phyloP scores from a whole-genome alignment of 176 grass and related monocot species.

The Rhynchospora breviuscula region DNA sequence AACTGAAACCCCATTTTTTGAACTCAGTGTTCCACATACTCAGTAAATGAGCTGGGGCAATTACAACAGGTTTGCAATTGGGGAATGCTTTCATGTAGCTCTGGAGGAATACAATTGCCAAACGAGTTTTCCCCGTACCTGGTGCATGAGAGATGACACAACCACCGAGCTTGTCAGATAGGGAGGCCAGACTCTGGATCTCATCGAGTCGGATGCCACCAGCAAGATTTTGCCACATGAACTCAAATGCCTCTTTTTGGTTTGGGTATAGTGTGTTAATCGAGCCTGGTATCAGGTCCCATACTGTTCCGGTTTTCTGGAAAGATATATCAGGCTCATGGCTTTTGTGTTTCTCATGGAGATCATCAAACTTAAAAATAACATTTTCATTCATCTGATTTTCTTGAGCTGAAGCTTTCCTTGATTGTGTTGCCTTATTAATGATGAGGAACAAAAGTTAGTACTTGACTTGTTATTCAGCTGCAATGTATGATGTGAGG shows the following conservation, averaged over 20 bases:
- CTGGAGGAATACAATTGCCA: conserved; percentile 71
- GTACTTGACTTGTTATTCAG: too few species aligned
- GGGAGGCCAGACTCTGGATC: neutral
- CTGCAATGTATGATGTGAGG: neutral
- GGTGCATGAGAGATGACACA: conserved; percentile 97
- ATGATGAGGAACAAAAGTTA: neutral
- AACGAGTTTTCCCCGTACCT: conserved; percentile 75
- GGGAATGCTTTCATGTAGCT: conserved; percentile 67
- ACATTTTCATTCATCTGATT: neutral
- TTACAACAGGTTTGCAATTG: conserved; percentile 48
- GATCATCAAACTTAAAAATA: neutral
- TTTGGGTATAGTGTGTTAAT: conserved; percentile 53
- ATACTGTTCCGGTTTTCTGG: conserved; percentile 39
- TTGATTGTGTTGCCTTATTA: neutral
- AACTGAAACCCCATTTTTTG: conserved; percentile 55
- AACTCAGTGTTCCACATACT: conserved; percentile 69
- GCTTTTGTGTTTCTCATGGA: neutral
- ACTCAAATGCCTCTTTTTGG: conserved; percentile 76
- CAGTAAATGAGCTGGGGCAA: conserved; percentile 59
- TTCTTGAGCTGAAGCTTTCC: neutral
- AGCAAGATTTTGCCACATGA: conserved; percentile 72
- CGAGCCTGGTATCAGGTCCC: conserved; percentile 65
- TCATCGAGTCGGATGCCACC: conserved; percentile 45
- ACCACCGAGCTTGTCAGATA: conserved; percentile 39
- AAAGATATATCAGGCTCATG: neutral